A percentile compares a stretch with the other conserved stretches of the same genome.
Evolutionary conservation across 2,329 filamentous ascomycete species (phyloP).

Genomic region (Clonostachys solani): DNA sequence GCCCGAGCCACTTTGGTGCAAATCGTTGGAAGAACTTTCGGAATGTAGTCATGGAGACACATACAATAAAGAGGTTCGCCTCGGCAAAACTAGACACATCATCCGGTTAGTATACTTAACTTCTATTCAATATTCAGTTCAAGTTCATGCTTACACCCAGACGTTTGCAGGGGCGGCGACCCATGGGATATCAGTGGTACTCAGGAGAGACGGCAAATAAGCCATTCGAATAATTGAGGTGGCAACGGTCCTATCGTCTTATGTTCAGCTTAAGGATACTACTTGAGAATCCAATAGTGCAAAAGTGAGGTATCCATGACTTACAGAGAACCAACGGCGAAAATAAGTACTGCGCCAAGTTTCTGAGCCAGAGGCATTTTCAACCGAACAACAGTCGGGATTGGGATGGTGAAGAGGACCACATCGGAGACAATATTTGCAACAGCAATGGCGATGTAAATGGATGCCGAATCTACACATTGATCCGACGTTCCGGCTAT

Average conservation of each 20-base stretch:
- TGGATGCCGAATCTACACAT: constrained; percentile 38
- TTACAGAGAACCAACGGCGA: constrained; percentile 32
- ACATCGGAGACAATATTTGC: constrained; percentile 45
- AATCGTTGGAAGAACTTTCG: constrained; percentile 26
- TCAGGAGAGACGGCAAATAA: constrained; percentile 15
- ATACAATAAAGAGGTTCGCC: constrained; percentile 32
- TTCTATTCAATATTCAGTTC: too few species aligned
- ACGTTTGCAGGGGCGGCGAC: constrained; percentile 10
- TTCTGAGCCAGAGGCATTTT: constrained; percentile 41
- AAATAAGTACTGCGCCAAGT: constrained; percentile 34
- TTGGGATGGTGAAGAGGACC: constrained; percentile 37
- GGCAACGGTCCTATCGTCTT: constrained; percentile 18
- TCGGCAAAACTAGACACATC: constrained; percentile 11
- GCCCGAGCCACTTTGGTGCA: too few species aligned
- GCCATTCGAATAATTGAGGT: constrained; percentile 22
- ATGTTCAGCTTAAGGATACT: neutral
- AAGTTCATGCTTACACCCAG: constrained; percentile 5
- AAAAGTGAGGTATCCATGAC: constrained; percentile 5
- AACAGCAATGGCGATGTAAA: constrained; percentile 43
- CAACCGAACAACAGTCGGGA: constrained; percentile 28
- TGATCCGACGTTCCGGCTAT: constrained; percentile 19
- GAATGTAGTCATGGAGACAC: constrained; percentile 31
- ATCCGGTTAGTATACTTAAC: too few species aligned
- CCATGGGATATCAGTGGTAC: constrained; percentile 3
- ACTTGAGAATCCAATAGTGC: neutral